Base-by-base conservation (phyloP, 2,329 filamentous ascomycete species). In the Diaporthe helianthi region DNA sequence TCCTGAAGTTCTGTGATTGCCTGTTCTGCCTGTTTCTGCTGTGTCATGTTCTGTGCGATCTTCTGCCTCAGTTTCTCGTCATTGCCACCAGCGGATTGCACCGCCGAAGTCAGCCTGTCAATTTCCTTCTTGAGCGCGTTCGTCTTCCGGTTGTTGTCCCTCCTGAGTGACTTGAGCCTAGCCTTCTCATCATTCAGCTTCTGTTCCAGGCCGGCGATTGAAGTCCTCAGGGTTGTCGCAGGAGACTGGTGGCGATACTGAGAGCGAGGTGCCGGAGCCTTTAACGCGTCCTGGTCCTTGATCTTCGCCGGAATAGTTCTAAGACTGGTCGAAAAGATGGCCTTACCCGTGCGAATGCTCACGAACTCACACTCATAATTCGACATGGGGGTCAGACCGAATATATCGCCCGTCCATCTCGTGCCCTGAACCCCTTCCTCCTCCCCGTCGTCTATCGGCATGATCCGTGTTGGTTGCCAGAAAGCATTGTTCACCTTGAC, bases 311-410 rank as follows among this genome's bases (percentile, higher is more conserved):
- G 83, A 8, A 84, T 80, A 8, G 91, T 93, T 76, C 91, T 87
- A 72, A 94, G 87, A 79, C 89, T 93, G 8, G 90, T 89, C 31
- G 89, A 88, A 76, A 92, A 93, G 72, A 94, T 83, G 68, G 93
- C 83, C 74, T 87, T 82, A 71, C 89, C 85, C 70, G 90, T 91
- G 31, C 82, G 82, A 51, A 87, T 90, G 78, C 91, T 88, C 69
- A 94, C 87, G 77, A 94, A 93, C 78, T 95, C 92, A 79, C 89
- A 92, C 72, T 90, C 88, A 79, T 94, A 95, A 79, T 90, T 93
- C 69, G 91, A 92, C 73, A 90, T 83, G 9, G 92, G 90, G 22
- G 92, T 87, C 64, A 91, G 81, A 36, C 88, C 88, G 73, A 89
- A 90, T n/a, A 91, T 90, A 72, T 90, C 88, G 12, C 92, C 92